These are phyloP conservation scores for Podospora conica DNA, from an alignment of 495 filamentous ascomycete genomes.

Conservation along the genomic window DNA sequence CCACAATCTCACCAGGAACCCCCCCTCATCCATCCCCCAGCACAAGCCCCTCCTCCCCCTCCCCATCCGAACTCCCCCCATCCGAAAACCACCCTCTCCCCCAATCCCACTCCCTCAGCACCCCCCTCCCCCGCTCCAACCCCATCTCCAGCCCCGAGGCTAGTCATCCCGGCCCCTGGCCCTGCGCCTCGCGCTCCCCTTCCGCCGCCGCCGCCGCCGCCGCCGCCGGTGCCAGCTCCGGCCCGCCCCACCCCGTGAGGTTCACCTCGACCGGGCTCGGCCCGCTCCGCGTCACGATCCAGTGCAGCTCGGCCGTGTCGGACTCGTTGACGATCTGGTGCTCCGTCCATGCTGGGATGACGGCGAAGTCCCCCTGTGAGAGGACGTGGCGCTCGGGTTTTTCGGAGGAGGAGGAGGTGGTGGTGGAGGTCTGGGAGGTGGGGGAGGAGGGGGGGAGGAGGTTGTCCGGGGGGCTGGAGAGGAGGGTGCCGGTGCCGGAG, in stretches of 20 bases:
- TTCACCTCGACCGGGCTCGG: conserved; percentile 51
- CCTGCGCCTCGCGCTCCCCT: not conserved
- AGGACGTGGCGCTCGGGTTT: conserved; percentile 47
- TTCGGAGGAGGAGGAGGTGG: conserved; percentile 31
- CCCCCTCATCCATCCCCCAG: not conserved
- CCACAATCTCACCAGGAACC: no score
- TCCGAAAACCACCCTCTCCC: not conserved
- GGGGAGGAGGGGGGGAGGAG: conserved; percentile 33
- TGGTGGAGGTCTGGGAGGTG: conserved; percentile 34
- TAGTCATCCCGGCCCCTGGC: not conserved
- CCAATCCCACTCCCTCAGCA: not conserved
- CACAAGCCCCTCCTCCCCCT: no score
- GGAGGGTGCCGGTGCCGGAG: conserved; percentile 36
- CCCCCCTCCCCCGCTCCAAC: not conserved
- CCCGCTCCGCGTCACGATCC: conserved; percentile 56
- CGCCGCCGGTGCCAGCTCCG: conserved; percentile 23
- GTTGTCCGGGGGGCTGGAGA: conserved; percentile 26
- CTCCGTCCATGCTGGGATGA: conserved; percentile 58
- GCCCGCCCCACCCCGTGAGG: conserved; percentile 51
- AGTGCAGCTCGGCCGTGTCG: conserved; percentile 48
- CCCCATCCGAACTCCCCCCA: not conserved
- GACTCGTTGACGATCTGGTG: conserved; percentile 63
- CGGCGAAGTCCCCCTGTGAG: conserved; percentile 55
- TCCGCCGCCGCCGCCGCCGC: not conserved
- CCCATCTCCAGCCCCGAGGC: not conserved